Evolutionary conservation across 345 rosid species (phyloP), one percentile per base, ranked within the genome.

Genomic region (Combretum micranthum): DNA sequence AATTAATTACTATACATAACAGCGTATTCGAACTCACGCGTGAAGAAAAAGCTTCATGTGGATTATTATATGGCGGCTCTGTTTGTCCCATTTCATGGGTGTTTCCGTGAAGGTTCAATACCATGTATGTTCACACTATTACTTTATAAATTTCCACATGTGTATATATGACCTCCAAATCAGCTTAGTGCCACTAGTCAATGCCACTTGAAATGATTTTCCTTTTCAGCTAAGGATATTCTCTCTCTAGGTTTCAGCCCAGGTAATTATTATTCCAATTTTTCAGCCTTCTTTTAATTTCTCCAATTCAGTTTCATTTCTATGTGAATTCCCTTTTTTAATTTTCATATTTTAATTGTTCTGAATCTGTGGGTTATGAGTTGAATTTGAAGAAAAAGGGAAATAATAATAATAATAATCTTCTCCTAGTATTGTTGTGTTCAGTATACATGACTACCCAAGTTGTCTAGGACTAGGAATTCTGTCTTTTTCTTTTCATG

Each of bases 1-100:
- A 25, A 3, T 3, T 25, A 25, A 25, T 32, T 4, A 32, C 1
- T 11, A 32, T 32, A 32, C 3, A 32, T 32, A 32, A 32, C n/a
- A n/a, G n/a, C n/a, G n/a, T n/a, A 32, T 32, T 5, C 39, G 6
- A 7, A 32, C 39, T n/a, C 39, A 32, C 39, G 10, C 23, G 57
- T 22, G 15, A 0, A 37, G 22, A 15, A 44, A 0, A 54, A 18
- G 19, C 5, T 54, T 20, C n/a, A n/a, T 54, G 57, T 32, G 12
- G 45, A 37, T 44, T 18, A n/a, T 18, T n/a, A 43, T 44, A 37
- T 22, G 70, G 65, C 56, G 64, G 70, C 70, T 42, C 22, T 13
- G 3, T 14, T 22, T 53, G 50, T 42, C 64, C 21, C 55, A 0
- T 12, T 49, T 4, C 2, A 7, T 16, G 22, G 13, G 50, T 17